These are phyloP conservation scores for Talaromyces nanjingensis DNA, from an alignment of 495 filamentous ascomycete species.

Conservation along the genomic window DNA sequence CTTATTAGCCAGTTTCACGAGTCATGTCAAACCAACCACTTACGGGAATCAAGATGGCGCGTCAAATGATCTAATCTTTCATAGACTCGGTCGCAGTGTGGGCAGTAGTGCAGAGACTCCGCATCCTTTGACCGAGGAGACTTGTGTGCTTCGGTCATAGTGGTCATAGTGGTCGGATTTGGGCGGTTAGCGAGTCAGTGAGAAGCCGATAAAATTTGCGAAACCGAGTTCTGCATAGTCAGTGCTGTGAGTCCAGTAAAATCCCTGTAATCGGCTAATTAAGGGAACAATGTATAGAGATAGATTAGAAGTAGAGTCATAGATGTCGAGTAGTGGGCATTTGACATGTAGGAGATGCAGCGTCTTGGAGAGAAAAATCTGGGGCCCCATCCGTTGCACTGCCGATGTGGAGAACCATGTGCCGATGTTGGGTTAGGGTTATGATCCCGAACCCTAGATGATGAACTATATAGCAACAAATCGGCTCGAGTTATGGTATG, in stretches of 20 bases:
- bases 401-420: not conserved
- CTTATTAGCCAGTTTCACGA: conserved; percentile 12
- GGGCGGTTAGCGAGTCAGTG: not conserved
- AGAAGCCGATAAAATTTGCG: not conserved
- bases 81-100: conserved; percentile 20
- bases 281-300: not conserved
- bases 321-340: not conserved
- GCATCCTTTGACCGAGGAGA: conserved; percentile 1
- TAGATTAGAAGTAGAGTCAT: not conserved
- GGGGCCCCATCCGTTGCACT: too few species aligned
- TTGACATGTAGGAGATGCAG: not conserved
- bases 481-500: not conserved
- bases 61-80: conserved; percentile 19
- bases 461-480: not conserved
- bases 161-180: not conserved
- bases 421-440: not conserved
- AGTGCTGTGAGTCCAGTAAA: not conserved
- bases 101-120: not conserved
- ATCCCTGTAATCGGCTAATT: not conserved
- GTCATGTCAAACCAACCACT: conserved; percentile 16
- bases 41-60: conserved; percentile 24
- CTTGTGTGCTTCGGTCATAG: not conserved
- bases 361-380: too few species aligned
- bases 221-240: not conserved
- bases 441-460: not conserved